phyloP scores from a whole-genome alignment of 2,329 filamentous ascomycete genomes.

The Xylariaceae sp. region DNA sequence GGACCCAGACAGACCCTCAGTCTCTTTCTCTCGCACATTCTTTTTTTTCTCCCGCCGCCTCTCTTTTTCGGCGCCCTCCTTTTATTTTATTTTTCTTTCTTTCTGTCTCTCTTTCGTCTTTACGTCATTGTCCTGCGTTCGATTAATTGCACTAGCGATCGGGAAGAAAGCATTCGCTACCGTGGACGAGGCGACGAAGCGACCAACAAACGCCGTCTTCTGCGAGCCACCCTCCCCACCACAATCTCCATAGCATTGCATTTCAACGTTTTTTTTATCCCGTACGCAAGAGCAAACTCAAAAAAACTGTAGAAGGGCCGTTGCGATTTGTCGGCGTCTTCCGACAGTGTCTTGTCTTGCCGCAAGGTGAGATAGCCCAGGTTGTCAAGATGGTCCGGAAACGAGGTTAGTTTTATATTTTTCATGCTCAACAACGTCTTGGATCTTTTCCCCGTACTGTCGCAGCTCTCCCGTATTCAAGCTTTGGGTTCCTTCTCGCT shows the following conservation, averaged over 20 bases:
- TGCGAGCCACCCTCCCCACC: background rate
- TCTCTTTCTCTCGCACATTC: slow-evolving; percentile 1
- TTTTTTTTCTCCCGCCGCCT: background rate
- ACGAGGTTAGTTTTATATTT: slow-evolving; percentile 44
- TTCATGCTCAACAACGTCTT: slow-evolving; percentile 1
- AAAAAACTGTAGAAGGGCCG: background rate
- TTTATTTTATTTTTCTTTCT: background rate
- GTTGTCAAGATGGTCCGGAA: slow-evolving; percentile 46
- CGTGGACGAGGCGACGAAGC: slow-evolving; percentile 4
- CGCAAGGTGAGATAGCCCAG: slow-evolving; percentile 8
- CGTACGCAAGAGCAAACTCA: slow-evolving; percentile 10
- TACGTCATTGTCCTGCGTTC: slow-evolving; percentile 4
- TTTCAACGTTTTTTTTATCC: background rate
- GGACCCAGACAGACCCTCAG: background rate
- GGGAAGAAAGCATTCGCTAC: background rate
- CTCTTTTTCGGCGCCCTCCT: background rate
- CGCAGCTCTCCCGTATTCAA: background rate
- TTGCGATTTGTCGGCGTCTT: slow-evolving; percentile 13
- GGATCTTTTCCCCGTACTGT: no score
- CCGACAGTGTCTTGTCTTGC: slow-evolving; percentile 8
- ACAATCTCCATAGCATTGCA: slow-evolving; percentile 1
- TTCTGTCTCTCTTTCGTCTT: slow-evolving; percentile 2
- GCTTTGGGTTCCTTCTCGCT: slow-evolving; percentile 8
- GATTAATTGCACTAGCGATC: background rate
- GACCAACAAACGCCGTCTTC: slow-evolving; percentile 5